Evolutionary conservation across 306 rosid species (phyloP), one percentile per base, ranked within the genome.

Genomic region (Vigna mungo): DNA sequence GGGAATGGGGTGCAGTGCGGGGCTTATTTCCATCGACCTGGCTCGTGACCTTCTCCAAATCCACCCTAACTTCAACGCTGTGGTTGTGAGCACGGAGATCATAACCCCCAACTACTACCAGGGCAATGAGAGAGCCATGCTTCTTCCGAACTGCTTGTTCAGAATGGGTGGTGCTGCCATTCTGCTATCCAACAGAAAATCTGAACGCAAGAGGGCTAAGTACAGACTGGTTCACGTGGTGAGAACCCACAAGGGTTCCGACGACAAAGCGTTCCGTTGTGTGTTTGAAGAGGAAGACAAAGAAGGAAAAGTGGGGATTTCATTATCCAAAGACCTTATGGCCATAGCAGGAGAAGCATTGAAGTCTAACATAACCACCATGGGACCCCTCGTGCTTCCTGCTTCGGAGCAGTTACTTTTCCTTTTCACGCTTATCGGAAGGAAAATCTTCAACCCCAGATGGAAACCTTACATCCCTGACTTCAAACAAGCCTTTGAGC

Each of bases 401-500:
- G 94, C 94, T 4, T 93, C 96, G 1, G 97, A 93, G 78, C 97
- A 93, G 78, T 20, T 93, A 9, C 90, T 93, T 9, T 93, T 93
- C 72, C 90, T 93, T 30, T 5, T 86, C 0, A 89, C 89, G 1
- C 87, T 89, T 0, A 84, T 93, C 63, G 98, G 93, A 3, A 78
- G 96, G 71, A 93, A 89, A 78, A 78, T 93, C 2, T 85, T 89
- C 53, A 88, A 85, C 67, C 90, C 90, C 0, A 93, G 89, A 47
- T 90, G 94, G 98, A 93, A 93, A 70, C 93, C 98, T 2, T 93
- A 93, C 74, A 93, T 93, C 23, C 98, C 98, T 0, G 96, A 93
- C 61, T 93, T 90, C 88, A 88, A 87, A 72, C 91, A 88, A 61
- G 97, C 97, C 2, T 92, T 92, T 23, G 97, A 92, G 76, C 97